These are phyloP conservation scores for Boletus edulis DNA, from an alignment of 768 basidiomycete species.

Conservation along the genomic window DNA sequence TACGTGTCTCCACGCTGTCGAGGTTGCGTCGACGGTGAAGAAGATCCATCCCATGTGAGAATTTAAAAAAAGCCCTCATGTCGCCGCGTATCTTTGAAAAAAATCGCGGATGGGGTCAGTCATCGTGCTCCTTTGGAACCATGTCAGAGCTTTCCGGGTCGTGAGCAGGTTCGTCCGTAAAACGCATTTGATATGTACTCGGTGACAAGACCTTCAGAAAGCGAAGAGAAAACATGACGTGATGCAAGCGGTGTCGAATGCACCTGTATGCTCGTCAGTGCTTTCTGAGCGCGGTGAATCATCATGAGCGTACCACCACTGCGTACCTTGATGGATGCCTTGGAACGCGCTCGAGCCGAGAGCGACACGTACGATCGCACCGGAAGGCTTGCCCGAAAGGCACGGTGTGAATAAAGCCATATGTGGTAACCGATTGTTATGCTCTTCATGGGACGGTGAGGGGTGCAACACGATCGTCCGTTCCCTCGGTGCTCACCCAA, in stretches of 20 bases:
- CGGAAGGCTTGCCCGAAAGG: slow-evolving; percentile 1
- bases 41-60: slow-evolving; percentile 13
- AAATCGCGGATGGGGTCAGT: not conserved
- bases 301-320: slow-evolving; percentile 8
- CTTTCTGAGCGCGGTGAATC: not conserved
- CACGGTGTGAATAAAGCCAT: slow-evolving; percentile 4
- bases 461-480: not conserved
- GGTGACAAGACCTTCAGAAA: not conserved
- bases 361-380: not conserved
- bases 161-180: slow-evolving; percentile 10
- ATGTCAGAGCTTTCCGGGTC: slow-evolving; percentile 6
- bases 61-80: slow-evolving; percentile 5
- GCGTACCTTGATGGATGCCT: slow-evolving; percentile 9
- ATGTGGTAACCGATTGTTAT: slow-evolving; percentile 12
- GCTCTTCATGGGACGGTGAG: slow-evolving; percentile 4
- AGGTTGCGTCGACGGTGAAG: no score
- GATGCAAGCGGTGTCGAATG: slow-evolving; percentile 10
- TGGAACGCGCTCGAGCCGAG: not conserved
- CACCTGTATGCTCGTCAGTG: slow-evolving; percentile 2
- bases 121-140: not conserved
- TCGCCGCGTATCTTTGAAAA: slow-evolving; percentile 7
- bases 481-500: slow-evolving; percentile 5
- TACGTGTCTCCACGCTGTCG: not conserved
- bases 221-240: not conserved
- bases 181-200: not conserved